Conservation (phyloP, 1,284 basidiomycete genomes). For the Moniliella sp. region DNA sequence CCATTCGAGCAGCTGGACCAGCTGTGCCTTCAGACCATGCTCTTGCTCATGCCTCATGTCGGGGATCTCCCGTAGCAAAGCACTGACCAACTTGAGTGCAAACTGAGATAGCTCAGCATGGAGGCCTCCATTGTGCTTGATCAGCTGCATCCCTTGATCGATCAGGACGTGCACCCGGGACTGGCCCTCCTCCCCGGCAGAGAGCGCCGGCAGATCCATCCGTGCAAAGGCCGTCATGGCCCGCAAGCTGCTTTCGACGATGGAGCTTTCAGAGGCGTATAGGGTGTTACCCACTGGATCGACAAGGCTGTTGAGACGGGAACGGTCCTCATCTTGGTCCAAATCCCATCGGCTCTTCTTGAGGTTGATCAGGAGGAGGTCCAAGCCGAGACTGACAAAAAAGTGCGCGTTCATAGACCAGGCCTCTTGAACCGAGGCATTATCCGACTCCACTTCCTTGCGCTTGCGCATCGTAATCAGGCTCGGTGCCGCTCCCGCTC, state of each 20-base stretch:
- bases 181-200: conserved; percentile 56
- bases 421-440: conserved; percentile 30
- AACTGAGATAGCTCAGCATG: conserved; percentile 76
- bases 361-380: conserved; percentile 70
- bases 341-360: conserved; percentile 69
- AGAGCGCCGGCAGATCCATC: conserved; percentile 58
- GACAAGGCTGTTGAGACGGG: conserved; percentile 67
- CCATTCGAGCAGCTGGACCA: conserved; percentile 64
- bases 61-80: conserved; percentile 63
- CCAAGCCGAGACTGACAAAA: conserved; percentile 77
- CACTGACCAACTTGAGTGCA: conserved; percentile 64
- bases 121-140: conserved; percentile 54
- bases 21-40: conserved; percentile 42
- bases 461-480: conserved; percentile 15
- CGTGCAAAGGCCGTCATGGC: conserved; percentile 60
- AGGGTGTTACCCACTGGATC: conserved; percentile 72
- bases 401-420: conserved; percentile 43
- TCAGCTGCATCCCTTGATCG: conserved; percentile 62
- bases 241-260: conserved; percentile 60
- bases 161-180: too few relatives aligned
- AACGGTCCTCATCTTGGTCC: conserved; percentile 48
- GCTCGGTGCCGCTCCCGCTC: conserved; percentile 4
- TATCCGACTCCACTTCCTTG: conserved; percentile 15
- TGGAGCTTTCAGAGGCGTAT: conserved; percentile 58
- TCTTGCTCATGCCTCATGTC: conserved; percentile 55